Base-by-base conservation (phyloP, 2,329 filamentous ascomycete genomes). In the Neurospora sp. region DNA sequence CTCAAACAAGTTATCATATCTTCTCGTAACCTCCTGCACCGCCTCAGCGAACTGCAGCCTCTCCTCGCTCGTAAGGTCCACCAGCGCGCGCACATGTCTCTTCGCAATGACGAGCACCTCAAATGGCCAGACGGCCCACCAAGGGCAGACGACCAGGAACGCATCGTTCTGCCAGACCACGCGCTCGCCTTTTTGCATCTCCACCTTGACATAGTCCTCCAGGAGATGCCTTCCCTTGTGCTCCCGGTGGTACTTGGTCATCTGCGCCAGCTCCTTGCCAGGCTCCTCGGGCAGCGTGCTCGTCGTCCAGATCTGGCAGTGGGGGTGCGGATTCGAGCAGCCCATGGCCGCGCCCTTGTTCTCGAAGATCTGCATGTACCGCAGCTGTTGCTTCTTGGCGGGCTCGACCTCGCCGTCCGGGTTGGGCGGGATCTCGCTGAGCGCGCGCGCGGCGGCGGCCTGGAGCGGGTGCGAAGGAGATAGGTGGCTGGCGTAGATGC, bases 311-410 rank as follows among this genome's bases (percentile, higher is more conserved):
- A 97, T 86, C 80, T 99, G 96, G 71, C 96, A 95, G 81, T 99
- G 96, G 0, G 96, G 96, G 79, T 99, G 96, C 0, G 96, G 96
- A 79, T 99, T 99, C 1, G 95, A 98, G 84, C 96, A 99, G 68
- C 96, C 96, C 96, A 99, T 99, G 11, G 95, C 93, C 0, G 92
- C 89, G 68, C 96, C 96, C 82, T 99, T 99, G 84, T 99, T 99
- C 82, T 99, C 96, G 73, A 99, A 99, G 73, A 99, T 98, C 79
- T 99, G 96, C 94, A 99, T 97, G 82, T 97, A 98, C 69, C 91
- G 89, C 76, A 97, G 93, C 80, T 97, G 93, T 68, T 91, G 87
- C 52, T 62, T 23, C 68, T 85, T 88, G 4, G 93, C 90, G 38
- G 82, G 81, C 8, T 81, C 75, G 19, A 86, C 78, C 33, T 78